Evolutionary conservation across 495 filamentous ascomycete genomes (phyloP).

Genomic region (Xylaria bambusicola): DNA sequence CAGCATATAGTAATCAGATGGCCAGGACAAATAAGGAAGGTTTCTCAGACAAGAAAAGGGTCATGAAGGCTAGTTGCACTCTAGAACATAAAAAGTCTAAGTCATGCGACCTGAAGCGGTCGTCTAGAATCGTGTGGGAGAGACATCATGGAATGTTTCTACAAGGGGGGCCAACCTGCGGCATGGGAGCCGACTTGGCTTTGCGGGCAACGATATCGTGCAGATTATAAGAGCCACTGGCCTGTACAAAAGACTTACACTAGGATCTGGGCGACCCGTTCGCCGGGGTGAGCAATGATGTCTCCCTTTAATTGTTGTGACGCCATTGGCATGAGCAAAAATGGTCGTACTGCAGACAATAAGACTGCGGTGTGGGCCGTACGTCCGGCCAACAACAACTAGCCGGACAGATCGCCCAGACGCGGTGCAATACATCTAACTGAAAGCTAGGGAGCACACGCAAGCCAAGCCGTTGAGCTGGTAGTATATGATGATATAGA

Average conservation of each 20-base stretch:
- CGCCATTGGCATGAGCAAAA: conserved; percentile 10
- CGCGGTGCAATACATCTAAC: not conserved
- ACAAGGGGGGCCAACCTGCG: conserved; percentile 2
- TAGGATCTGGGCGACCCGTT: not conserved
- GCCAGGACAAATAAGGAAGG: conserved; percentile 36
- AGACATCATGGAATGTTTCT: conserved; percentile 12
- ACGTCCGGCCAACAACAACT: conserved; percentile 2
- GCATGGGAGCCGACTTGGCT: conserved; percentile 9
- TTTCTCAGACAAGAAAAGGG: conserved; percentile 26
- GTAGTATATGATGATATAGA: not conserved
- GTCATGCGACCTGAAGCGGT: conserved; percentile 17
- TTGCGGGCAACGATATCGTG: not conserved
- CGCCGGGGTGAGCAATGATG: not conserved
- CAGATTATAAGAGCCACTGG: conserved; percentile 2
- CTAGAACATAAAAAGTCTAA: conserved; percentile 17
- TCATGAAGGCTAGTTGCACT: conserved; percentile 7
- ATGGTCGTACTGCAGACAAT: conserved; percentile 13
- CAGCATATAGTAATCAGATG: conserved; percentile 29
- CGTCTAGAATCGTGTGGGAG: conserved; percentile 3
- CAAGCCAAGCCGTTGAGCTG: conserved; percentile 2
- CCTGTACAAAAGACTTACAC: not conserved
- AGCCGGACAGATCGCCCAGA: not conserved
- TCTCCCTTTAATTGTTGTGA: conserved; percentile 13
- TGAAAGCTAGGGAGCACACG: not conserved
- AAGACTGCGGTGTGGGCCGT: conserved; percentile 5